Evolutionary conservation across 495 filamentous ascomycete species (phyloP), one percentile per base, ranked within the genome.

Genomic region (Lasiosphaeriaceae sp.): DNA sequence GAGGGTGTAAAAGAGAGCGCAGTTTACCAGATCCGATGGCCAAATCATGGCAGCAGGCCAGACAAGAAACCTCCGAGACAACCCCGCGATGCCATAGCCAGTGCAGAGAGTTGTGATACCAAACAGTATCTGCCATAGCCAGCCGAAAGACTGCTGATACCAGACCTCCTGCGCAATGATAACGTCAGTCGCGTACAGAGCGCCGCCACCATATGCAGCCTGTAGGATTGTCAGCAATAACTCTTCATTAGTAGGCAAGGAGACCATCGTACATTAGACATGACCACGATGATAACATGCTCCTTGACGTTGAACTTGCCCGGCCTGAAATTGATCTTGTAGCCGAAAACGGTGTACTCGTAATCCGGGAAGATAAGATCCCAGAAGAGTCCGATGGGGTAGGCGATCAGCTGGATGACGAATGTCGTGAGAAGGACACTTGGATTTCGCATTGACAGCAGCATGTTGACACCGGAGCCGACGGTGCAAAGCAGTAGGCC

Each of bases 301-400:
- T 91, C 88, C 64, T 91, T 91, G 69, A 85, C 84, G 68, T 90
- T 91, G 69, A 91, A 91, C 37, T 80, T 83, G 37, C 88, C 84
- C 6, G 85, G 86, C 52, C 86, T 89, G 14, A 89, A 63, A 56
- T 83, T 83, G 66, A 82, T 83, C 35, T 78, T 76, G 49, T 80
- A 21, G 2, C 87, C 86, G 54, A 80, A 83, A 35, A 86, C 55
- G n/a, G 65, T 79, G 68, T 80, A 83, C 26, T 78, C 67, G 3
- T 81, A 79, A 29, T 83, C 70, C 20, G 87, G 88, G 52, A 79
- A 77, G 56, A 78, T 61, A 35, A 76, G 54, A 58, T 79, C 77
- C 77, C 77, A 79, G 31, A 71, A 78, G n/a, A 83, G 76, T 9
- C 87, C 87, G 20, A 90, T 69, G 3, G 86, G 85, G 62, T 87